Conservation (phyloP, 139 green algal species). For the Chara braunii region DNA sequence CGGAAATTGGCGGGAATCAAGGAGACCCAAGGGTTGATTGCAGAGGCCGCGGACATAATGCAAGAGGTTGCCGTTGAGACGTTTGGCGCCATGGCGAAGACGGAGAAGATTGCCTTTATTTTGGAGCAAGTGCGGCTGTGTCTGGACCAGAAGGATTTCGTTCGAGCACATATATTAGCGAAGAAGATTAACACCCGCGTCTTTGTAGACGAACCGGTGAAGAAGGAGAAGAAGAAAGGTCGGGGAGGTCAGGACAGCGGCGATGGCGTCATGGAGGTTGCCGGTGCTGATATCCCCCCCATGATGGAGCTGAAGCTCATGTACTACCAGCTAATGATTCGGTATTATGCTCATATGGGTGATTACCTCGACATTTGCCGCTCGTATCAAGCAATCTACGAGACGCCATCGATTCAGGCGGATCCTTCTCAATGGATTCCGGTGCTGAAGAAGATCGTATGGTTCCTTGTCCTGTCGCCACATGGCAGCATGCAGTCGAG, state of each 20-base stretch:
- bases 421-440: constrained; percentile 26
- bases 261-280: constrained; percentile 76
- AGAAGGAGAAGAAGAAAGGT: constrained; percentile 28
- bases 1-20: constrained; percentile 74
- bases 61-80: constrained; percentile 96
- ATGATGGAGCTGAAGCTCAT: constrained; percentile 82
- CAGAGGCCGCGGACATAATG: constrained; percentile 85
- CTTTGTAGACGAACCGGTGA: constrained; percentile 54
- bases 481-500: constrained; percentile 72
- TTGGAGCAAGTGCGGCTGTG: constrained; percentile 90
- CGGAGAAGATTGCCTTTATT: constrained; percentile 97
- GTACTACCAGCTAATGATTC: constrained; percentile 90
- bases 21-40: constrained; percentile 83
- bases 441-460: constrained; percentile 75
- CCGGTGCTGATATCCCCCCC: constrained; percentile 70
- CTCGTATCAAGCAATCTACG: constrained; percentile 61
- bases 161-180: constrained; percentile 79
- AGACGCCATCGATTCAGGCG: constrained; percentile 39
- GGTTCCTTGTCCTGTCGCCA: constrained; percentile 78
- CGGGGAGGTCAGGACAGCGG: constrained; percentile 55
- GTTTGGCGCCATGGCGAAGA: constrained; percentile 95
- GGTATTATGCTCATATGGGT: constrained; percentile 72
- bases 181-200: constrained; percentile 82
- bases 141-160: constrained; percentile 84
- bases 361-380: constrained; percentile 91